Evolutionary conservation across 75 land plant species (phyloP), one percentile per base, ranked within the genome.

Genomic region (Sequoiadendron giganteum): DNA sequence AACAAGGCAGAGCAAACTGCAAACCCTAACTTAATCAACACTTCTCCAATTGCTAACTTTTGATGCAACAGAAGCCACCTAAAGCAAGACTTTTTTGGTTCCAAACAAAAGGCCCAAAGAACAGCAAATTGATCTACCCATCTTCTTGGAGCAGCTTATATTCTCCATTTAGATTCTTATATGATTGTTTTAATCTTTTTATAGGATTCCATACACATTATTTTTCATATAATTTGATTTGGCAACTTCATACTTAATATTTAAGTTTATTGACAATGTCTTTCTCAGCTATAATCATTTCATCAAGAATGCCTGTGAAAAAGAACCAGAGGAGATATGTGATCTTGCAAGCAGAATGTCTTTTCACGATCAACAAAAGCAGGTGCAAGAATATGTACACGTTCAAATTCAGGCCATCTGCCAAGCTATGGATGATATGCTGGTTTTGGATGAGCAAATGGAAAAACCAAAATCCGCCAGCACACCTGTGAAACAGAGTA

Each of bases 321-420:
- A 90, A 47, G 94, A 90, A 89, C 92, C 88, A 8, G 95, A 95
- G 73, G 97, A 97, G 82, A 93, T 97, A 32, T 91, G 93, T 42
- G 89, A 92, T 42, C 83, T 97, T 81, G 96, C 96, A 43, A 88
- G 82, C 43, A 91, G 90, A 91, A 93, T 94, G 72, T 90, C 95
- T 83, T 52, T 93, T 72, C 90, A 84, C 48, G 99, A 94, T 85
- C 98, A 96, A 85, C 94, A 94, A 86, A 91, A 87, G 82, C 93
- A 90, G 89, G 97, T 98, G 9, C 99, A 95, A 88, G 97, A 94
- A 47, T 94, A 95, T 49, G 90, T 98, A 28, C 99, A 98, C 87
- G 86, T 47, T 42, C 99, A 98, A 85, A 77, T 96, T 30, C 88
- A 87, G 75, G 76, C 34, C 56, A 86, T 98, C 42, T 90, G 94